phyloP scores from a whole-genome alignment of 257 asterid species.

The Solanum paucissectum region DNA sequence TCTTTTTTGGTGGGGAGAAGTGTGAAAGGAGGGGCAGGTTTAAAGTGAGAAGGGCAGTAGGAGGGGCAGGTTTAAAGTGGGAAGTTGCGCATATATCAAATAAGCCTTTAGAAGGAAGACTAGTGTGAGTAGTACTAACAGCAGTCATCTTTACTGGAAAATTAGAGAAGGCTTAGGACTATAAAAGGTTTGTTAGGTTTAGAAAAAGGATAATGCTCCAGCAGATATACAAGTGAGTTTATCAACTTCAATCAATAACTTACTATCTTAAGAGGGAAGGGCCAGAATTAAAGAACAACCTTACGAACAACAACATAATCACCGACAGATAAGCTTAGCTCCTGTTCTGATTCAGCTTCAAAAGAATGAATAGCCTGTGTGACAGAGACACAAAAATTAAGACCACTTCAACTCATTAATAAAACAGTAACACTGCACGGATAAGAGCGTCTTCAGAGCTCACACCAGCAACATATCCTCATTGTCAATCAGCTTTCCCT shows the following conservation, averaged over 20 bases:
- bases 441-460: neutral
- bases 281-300: conserved; percentile 22
- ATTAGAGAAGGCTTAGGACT: neutral
- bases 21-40: neutral
- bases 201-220: neutral
- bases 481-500: neutral
- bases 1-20: neutral
- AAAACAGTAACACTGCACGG: neutral
- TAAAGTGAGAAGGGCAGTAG: neutral
- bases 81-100: neutral
- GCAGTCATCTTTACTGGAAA: neutral
- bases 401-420: neutral
- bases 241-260: neutral
- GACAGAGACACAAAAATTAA: neutral
- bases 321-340: conserved; percentile 70
- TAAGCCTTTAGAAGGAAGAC: neutral
- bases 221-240: neutral
- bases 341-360: conserved; percentile 72
- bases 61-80: neutral
- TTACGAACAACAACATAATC: conserved; percentile 83
- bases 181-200: neutral
- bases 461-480: neutral
- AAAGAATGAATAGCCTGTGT: conserved; percentile 68
- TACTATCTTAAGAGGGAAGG: neutral
- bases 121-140: neutral